Base-by-base conservation (phyloP, 192 early-diverging fungal genomes). In the Coemansia sp. region DNA sequence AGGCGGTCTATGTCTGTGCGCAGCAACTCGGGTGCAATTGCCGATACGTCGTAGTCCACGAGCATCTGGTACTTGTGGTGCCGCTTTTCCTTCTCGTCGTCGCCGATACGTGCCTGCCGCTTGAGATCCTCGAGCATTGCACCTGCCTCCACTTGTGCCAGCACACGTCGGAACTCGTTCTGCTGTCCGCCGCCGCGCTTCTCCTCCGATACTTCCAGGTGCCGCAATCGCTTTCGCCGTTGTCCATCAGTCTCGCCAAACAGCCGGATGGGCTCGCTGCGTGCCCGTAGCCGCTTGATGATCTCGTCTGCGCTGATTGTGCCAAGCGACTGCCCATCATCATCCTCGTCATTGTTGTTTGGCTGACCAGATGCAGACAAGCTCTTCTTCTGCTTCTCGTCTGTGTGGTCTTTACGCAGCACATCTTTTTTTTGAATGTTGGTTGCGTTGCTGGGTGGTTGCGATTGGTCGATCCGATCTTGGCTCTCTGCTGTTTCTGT, bases 161-260 rank as follows among this genome's bases (percentile, higher is more conserved):
- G 42, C 17, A 86, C 86, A 20, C 85, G 82, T 61, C 87, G 86
- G 71, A 96, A 99, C 71, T 98, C 96, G 80, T 98, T 98, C 19
- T 86, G 86, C 75, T 95, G 94, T 37, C 94, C 94, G 25, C 87
- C 86, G 33, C 83, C 20, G 6, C 45, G 45, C 23, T 86, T 83
- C 62, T 96, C 92, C 62, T 98, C 94, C 7, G 84, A 84, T 11
- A 91, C 63, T 70, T 97, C 94, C 38, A 97, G 61, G 17, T 81
- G 73, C 59, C 92, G 87, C 37, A 98, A 79, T 48, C 96, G 90
- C 48, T 79, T 74, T 38, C 89, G 86, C 20, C 97, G 89, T 64
- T 89, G 80, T 29, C 75, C 68, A 68, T 94, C 87, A 10, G 89
- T 87, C 68, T 99, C 97, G 41, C 89, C 97, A 72, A 99, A 99